Percentiles rank a stretch among this genome's conserved stretches.
Evolutionary conservation across 2,329 filamentous ascomycete species (phyloP).

Genomic region (Colletotrichum sp.): DNA sequence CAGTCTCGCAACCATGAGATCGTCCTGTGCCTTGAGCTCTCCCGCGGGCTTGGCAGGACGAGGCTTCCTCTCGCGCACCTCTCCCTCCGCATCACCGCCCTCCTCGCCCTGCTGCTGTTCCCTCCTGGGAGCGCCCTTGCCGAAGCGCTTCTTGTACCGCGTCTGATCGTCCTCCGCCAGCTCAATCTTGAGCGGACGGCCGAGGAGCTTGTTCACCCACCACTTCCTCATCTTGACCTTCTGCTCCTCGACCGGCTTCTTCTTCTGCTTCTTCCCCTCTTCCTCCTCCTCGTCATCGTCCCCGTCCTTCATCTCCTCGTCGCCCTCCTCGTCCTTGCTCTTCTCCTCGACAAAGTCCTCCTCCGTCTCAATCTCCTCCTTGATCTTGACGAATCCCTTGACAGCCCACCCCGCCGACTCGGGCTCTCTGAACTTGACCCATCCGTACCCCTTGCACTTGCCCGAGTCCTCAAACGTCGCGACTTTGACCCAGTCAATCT

Average conservation of each 20-base stretch:
- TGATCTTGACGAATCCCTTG: slow-evolving; percentile 78
- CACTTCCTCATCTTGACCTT: slow-evolving; percentile 70
- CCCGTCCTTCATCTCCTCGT: slow-evolving; percentile 39
- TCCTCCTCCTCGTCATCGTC: slow-evolving; percentile 38
- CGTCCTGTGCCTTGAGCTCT: slow-evolving; percentile 45
- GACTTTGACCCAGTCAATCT: slow-evolving; percentile 81
- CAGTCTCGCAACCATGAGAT: slow-evolving; percentile 63
- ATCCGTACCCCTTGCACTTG: slow-evolving; percentile 97
- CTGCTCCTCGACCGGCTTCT: slow-evolving; percentile 35
- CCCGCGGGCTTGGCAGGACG: slow-evolving; percentile 29
- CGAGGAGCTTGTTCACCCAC: slow-evolving; percentile 85
- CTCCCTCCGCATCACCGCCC: slow-evolving; percentile 21
- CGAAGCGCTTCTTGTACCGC: slow-evolving; percentile 92
- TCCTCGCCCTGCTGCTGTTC: slow-evolving; percentile 30
- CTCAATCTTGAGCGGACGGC: slow-evolving; percentile 84
- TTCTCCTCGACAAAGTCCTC: slow-evolving; percentile 62
- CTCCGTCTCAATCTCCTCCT: slow-evolving; percentile 66
- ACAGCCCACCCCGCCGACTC: slow-evolving; percentile 74
- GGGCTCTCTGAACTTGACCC: slow-evolving; percentile 87
- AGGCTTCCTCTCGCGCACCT: slow-evolving; percentile 33
- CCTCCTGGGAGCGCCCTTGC: slow-evolving; percentile 66
- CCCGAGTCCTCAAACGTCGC: slow-evolving; percentile 96
- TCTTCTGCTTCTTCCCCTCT: slow-evolving; percentile 36
- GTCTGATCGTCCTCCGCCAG: slow-evolving; percentile 90
- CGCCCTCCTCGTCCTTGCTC: slow-evolving; percentile 35